These are phyloP conservation scores for Meyerozyma smithsonii DNA, from an alignment of 1,139 yeast genomes.

Conservation along the genomic window DNA sequence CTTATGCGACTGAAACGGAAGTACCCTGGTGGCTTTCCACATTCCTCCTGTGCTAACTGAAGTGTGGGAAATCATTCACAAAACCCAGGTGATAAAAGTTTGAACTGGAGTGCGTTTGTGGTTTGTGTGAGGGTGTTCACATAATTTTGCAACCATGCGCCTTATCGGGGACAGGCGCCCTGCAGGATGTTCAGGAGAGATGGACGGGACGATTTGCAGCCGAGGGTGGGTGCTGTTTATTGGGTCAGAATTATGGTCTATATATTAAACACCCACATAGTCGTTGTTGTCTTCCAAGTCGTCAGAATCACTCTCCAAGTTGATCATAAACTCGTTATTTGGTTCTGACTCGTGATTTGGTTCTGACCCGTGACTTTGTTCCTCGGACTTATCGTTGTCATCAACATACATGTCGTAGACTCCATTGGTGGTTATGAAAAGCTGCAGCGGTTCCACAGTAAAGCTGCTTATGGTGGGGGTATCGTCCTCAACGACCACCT, in stretches of 20 bases:
- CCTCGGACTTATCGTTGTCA: too few species aligned
- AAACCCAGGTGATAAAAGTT: background rate
- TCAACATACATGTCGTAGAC: conserved; percentile 28
- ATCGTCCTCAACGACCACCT: conserved; percentile 8
- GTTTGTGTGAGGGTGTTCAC: background rate
- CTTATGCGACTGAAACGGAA: background rate
- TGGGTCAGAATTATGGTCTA: background rate
- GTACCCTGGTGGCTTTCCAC: background rate
- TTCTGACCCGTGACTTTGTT: background rate
- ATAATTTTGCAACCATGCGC: background rate
- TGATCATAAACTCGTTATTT: background rate
- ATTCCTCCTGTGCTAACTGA: background rate
- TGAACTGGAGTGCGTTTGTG: background rate
- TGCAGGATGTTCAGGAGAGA: background rate
- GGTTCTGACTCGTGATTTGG: background rate
- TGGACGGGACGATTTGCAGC: background rate
- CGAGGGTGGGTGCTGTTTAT: background rate
- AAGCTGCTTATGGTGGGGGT: conserved; percentile 25
- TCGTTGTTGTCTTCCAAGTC: conserved; percentile 30
- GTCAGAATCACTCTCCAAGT: conserved; percentile 17
- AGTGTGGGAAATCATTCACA: background rate
- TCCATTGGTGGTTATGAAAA: conserved; percentile 21
- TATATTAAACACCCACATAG: conserved; percentile 12
- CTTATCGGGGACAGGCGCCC: background rate
- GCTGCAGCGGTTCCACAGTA: conserved; percentile 27